Conservation (phyloP, 768 basidiomycete species). For the Tulasnella sp. region DNA sequence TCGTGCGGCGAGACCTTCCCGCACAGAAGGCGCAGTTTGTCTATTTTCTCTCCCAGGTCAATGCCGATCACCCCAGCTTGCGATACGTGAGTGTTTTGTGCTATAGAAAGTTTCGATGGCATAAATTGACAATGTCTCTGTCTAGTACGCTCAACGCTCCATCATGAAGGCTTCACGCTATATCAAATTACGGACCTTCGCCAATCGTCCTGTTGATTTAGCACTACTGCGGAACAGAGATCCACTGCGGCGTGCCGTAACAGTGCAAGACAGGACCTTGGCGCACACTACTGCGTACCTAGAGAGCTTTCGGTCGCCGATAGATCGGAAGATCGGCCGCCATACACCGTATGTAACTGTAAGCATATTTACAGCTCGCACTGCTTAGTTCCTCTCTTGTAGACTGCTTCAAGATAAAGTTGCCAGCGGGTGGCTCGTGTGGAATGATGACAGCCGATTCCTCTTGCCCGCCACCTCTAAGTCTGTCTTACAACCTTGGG, state of each 20-base stretch:
- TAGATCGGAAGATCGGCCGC: constrained; percentile 29
- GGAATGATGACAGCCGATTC: constrained; percentile 39
- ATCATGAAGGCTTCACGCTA: constrained; percentile 66
- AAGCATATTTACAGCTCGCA: background rate
- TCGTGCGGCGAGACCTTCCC: constrained; percentile 55
- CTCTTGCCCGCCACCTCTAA: constrained; percentile 35
- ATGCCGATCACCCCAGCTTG: constrained; percentile 55
- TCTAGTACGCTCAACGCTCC: constrained; percentile 58
- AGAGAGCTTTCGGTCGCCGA: constrained; percentile 40
- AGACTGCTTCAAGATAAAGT: constrained; percentile 48
- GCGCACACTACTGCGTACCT: constrained; percentile 48
- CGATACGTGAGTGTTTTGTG: too few species aligned
- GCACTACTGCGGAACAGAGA: constrained; percentile 52
- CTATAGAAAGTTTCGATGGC: background rate
- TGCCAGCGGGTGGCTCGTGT: constrained; percentile 59
- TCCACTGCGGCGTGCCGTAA: constrained; percentile 46
- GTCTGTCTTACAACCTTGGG: constrained; percentile 52
- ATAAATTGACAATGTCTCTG: background rate
- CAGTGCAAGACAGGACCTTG: constrained; percentile 37
- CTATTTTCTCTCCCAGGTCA: constrained; percentile 48
- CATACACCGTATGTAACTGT: constrained; percentile 36
- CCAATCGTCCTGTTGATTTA: constrained; percentile 43
- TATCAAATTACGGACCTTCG: constrained; percentile 71
- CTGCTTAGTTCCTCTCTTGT: background rate
- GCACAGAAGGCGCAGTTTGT: constrained; percentile 37